A percentile compares a stretch with the other conserved stretches of the same genome.
Evolutionary conservation across 306 rosid species (phyloP).

Genomic region (Coriaria nepalensis): DNA sequence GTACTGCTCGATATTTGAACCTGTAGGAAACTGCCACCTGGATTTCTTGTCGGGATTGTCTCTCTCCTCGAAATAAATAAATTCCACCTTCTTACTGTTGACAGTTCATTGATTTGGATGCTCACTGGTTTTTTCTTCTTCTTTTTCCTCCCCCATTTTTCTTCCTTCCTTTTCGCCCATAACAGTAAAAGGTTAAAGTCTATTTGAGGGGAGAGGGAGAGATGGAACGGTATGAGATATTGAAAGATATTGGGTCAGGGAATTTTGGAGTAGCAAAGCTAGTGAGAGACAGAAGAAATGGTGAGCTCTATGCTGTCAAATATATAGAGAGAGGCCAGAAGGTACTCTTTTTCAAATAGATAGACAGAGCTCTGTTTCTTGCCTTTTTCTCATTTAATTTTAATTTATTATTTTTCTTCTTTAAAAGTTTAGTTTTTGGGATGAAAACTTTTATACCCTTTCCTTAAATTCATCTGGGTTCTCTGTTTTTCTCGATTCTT

Average conservation of each 20-base stretch:
- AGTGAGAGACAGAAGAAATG: slow-evolving; percentile 61
- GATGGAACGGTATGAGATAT: slow-evolving; percentile 74
- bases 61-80: slow-evolving; percentile 4
- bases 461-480: neutral
- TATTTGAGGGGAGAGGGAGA: neutral
- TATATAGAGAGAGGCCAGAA: slow-evolving; percentile 82
- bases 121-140: neutral
- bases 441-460: neutral
- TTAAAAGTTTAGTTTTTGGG: neutral
- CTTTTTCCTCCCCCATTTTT: slow-evolving; percentile 1
- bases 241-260: slow-evolving; percentile 88
- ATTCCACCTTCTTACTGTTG: neutral
- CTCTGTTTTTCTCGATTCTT: neutral
- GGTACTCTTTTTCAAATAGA: slow-evolving; percentile 21
- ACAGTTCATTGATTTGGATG: slow-evolving; percentile 12
- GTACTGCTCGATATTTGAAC: slow-evolving; percentile 10
- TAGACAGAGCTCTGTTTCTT: too few relatives aligned
- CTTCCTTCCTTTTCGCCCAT: slow-evolving; percentile 3
- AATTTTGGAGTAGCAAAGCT: slow-evolving; percentile 92
- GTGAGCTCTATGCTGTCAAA: slow-evolving; percentile 78
- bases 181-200: too few relatives aligned
- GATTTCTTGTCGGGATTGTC: slow-evolving; percentile 1
- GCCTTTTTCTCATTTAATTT: too few relatives aligned
- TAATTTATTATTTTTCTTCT: neutral
- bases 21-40: slow-evolving; percentile 22